phyloP scores from a whole-genome alignment of 2,329 filamentous ascomycete species.

The Onygenales sp. region DNA sequence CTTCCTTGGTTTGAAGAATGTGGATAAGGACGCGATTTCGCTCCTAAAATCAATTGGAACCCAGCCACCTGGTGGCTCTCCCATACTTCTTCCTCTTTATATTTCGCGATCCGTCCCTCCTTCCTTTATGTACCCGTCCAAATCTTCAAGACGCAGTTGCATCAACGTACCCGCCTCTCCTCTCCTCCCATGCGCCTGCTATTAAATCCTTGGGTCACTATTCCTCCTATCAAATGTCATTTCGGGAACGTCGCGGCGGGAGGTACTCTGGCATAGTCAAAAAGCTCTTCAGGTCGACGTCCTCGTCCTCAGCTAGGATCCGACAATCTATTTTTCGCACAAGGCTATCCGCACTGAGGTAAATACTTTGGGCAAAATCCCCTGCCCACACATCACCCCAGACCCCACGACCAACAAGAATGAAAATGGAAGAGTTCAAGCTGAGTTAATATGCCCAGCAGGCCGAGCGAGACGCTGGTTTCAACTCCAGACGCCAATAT shows the following conservation, averaged over 20 bases:
- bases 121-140: no score
- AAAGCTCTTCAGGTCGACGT: conserved; percentile 23
- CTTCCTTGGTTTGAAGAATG: not conserved
- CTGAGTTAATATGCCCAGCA: conserved; percentile 1
- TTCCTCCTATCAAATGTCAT: conserved; percentile 23
- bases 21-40: not conserved
- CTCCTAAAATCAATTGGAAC: not conserved
- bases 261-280: conserved; percentile 23
- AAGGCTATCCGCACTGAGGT: conserved; percentile 26
- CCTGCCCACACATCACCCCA: conserved; percentile 4
- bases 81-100: not conserved
- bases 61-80: not conserved
- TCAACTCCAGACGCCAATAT: conserved; percentile 8
- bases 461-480: conserved; percentile 3
- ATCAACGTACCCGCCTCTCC: not conserved
- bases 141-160: not conserved
- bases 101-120: not conserved
- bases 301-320: conserved; percentile 17
- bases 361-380: conserved; percentile 9
- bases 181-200: not conserved
- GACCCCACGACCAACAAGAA: not conserved
- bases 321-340: conserved; percentile 25
- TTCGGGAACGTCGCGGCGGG: conserved; percentile 23
- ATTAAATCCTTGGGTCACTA: not conserved
- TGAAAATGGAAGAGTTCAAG: not conserved